Conservation (phyloP, 2,329 filamentous ascomycete genomes). For the Ophiostoma sp. region DNA sequence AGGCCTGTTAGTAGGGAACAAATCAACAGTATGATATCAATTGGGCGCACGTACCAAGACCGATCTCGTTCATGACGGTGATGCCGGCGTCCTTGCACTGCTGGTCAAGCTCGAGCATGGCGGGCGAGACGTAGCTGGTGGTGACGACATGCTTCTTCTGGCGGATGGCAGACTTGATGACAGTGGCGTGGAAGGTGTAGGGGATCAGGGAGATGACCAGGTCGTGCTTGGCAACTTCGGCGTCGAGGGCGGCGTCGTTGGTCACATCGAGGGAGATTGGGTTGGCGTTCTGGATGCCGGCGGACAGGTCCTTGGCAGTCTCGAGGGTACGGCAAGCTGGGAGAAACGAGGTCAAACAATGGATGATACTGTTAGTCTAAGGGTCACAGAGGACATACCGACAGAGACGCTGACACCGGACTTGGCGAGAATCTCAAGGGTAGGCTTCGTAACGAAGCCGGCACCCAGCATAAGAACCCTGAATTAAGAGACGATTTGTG, state of each 20-base stretch:
- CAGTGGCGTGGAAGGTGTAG: conserved; percentile 82
- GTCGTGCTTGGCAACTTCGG: conserved; percentile 76
- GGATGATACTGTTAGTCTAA: not conserved
- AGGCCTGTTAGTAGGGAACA: conserved; percentile 34
- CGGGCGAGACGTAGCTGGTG: conserved; percentile 87
- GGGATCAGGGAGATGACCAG: conserved; percentile 82
- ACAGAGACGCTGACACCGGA: conserved; percentile 65
- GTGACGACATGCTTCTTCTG: conserved; percentile 96
- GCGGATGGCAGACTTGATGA: conserved; percentile 91
- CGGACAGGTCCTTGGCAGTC: conserved; percentile 71
- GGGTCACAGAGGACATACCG: conserved; percentile 45
- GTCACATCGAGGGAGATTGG: conserved; percentile 84
- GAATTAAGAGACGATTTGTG: not conserved
- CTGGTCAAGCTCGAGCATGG: conserved; percentile 85
- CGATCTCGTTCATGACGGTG: conserved; percentile 97
- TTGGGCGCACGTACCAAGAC: conserved; percentile 46
- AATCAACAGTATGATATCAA: not conserved
- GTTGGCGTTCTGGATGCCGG: conserved; percentile 68
- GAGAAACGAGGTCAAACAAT: not conserved
- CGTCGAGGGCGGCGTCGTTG: conserved; percentile 73
- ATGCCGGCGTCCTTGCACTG: conserved; percentile 86
- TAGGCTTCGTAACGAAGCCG: conserved; percentile 63
- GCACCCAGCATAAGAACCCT: conserved; percentile 48
- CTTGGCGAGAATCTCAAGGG: conserved; percentile 62
- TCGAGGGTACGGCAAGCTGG: conserved; percentile 79